Evolutionary conservation across 148 eudicot genomes (phyloP), one percentile per base, ranked within the genome.

Genomic region (Chenopodium suecicum): DNA sequence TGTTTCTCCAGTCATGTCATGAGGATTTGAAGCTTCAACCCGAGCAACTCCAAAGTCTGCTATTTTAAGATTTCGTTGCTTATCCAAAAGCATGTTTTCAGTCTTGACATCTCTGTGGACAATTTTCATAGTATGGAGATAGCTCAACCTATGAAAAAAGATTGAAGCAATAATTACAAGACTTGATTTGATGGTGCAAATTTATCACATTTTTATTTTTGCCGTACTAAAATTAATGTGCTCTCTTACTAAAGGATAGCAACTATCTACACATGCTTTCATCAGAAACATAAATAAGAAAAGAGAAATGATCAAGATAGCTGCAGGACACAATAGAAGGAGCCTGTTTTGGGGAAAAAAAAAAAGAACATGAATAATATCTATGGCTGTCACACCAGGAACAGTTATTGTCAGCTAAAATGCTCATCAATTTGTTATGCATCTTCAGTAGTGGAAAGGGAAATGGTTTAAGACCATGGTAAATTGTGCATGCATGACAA

Each of bases 21-120:
- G 88, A 37, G 98, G 96, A 85, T 94, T 94, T 80, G 95, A 90
- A 83, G 98, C 95, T 84, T 93, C 95, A 52, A 92, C 90, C 79
- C 98, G 95, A 73, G 95, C 98, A 81, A 94, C 98, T 44, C 98
- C 98, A 84, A 94, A 94, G 84, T 94, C 98, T 3, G 98, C 96
- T 81, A 94, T 91, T 83, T 94, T 94, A 58, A 94, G 82, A 19
- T 92, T 91, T 11, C 91, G 86, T 58, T 87, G 84, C 88, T 90
- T 94, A 84, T 94, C 96, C 65, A 94, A 84, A 85, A 94, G 96
- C 98, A 94, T 92, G 81, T 92, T 94, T 79, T 94, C 98, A 46
- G 98, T 94, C 83, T 94, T 94, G 75, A 94, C 98, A 75, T 94
- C 98, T 86, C 98, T 90, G 80, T 94, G 98, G 74, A 94, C 98